These are phyloP conservation scores for Candida boleticola DNA, from an alignment of 805 yeast genomes.

Conservation along the genomic window DNA sequence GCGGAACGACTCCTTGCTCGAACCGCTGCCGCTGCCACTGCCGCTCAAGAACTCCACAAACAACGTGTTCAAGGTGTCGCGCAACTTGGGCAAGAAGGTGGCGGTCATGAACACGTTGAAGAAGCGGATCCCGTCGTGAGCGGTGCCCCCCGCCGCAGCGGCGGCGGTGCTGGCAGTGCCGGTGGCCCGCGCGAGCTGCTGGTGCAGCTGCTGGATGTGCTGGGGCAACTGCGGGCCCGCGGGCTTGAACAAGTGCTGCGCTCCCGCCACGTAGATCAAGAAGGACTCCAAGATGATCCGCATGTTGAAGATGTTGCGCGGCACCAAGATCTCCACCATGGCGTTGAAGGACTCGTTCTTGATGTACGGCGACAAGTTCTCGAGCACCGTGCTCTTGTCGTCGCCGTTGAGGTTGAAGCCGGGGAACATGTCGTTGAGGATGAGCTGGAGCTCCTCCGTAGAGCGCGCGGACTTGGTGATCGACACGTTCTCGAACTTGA, in stretches of 20 bases:
- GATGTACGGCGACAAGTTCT: constrained; percentile 45
- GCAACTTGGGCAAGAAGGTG: constrained; percentile 63
- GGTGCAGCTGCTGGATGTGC: no score
- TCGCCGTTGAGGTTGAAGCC: constrained; percentile 46
- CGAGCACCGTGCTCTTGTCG: constrained; percentile 11
- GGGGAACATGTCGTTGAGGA: constrained; percentile 65
- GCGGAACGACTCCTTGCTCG: constrained; percentile 2
- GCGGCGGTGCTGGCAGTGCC: constrained; percentile 6
- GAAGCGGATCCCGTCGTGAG: constrained; percentile 36
- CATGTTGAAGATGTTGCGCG: constrained; percentile 76
- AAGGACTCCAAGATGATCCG: constrained; percentile 73
- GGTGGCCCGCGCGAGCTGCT: no score
- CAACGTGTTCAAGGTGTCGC: constrained; percentile 50
- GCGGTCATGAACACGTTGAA: constrained; percentile 63
- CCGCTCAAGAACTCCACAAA: constrained; percentile 39
- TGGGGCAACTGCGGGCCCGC: no score
- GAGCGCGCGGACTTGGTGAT: constrained; percentile 18
- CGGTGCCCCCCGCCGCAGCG: constrained; percentile 6
- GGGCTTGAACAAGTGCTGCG: constrained; percentile 30
- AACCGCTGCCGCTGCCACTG: background rate
- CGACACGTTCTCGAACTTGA: constrained; percentile 32
- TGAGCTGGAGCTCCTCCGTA: constrained; percentile 29
- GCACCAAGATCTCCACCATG: constrained; percentile 62
- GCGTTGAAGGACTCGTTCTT: constrained; percentile 56
- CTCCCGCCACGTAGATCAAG: constrained; percentile 62